A percentile compares a stretch with the other conserved stretches of the same genome.
phyloP scores from a whole-genome alignment of 306 rosid genomes.

The Cucurbita maxima region DNA sequence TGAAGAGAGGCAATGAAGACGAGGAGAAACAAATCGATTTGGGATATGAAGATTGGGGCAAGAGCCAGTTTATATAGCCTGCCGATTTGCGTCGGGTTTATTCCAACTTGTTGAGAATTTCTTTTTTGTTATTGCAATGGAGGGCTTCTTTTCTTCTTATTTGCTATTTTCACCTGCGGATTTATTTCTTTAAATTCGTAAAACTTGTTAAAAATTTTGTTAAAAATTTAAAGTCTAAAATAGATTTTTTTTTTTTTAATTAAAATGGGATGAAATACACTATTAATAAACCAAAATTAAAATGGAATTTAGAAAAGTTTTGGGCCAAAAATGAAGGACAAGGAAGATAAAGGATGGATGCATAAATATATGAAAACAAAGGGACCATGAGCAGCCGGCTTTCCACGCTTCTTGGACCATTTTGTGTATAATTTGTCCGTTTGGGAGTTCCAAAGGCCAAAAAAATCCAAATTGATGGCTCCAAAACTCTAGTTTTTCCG shows the following conservation, averaged over 20 bases:
- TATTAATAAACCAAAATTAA: no score
- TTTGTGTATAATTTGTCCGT: background rate
- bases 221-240: no score
- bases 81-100: background rate
- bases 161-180: background rate
- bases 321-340: background rate
- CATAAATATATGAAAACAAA: background rate
- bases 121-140: background rate
- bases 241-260: no score
- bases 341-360: background rate
- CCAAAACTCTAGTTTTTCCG: background rate
- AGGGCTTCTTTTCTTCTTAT: background rate
- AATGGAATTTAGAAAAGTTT: background rate
- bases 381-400: background rate
- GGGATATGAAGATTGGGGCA: background rate
- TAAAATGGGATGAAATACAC: no score
- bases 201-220: no score
- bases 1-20: background rate
- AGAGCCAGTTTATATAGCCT: background rate
- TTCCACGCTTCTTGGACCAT: background rate
- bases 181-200: background rate
- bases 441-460: background rate
- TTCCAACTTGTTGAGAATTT: background rate
- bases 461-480: background rate
- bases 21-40: background rate